Evolutionary conservation across 75 land plant genomes (phyloP).

Genomic region (Sequoia sempervirens): DNA sequence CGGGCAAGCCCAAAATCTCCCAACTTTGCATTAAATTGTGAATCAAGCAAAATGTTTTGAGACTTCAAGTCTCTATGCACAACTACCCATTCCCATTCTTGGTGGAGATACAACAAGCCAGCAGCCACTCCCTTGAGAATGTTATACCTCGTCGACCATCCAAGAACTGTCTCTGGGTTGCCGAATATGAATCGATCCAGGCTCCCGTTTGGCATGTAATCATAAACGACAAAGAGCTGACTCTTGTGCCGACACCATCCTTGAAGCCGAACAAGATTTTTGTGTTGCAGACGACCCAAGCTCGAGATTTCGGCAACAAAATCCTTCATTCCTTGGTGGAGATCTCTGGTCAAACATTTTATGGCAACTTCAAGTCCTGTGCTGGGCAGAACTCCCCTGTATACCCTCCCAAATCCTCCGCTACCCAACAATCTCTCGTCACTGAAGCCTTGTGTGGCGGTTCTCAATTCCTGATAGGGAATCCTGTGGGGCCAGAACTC

Average conservation of each 20-base stretch:
- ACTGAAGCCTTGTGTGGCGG: conserved; percentile 38
- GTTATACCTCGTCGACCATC: conserved; percentile 29
- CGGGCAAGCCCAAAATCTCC: conserved; percentile 62
- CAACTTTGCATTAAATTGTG: conserved; percentile 32
- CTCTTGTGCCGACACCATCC: conserved; percentile 44
- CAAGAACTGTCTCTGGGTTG: conserved; percentile 8
- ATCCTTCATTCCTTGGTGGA: conserved; percentile 39
- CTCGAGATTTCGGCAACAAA: conserved; percentile 54
- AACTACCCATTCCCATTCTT: conserved; percentile 41
- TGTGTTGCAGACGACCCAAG: conserved; percentile 41
- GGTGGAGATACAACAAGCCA: conserved; percentile 43
- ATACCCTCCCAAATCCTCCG: conserved; percentile 64
- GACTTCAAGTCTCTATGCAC: conserved; percentile 54
- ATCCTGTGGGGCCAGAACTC: conserved; percentile 32
- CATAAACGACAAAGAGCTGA: conserved; percentile 58
- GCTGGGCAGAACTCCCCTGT: conserved; percentile 29
- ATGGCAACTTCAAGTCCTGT: conserved; percentile 40
- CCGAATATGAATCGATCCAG: conserved; percentile 39
- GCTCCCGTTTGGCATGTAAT: conserved; percentile 53
- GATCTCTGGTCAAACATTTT: conserved; percentile 35
- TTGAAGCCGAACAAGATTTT: conserved; percentile 39
- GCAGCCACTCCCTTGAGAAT: conserved; percentile 42
- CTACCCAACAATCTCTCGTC: conserved; percentile 26
- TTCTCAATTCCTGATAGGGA: conserved; percentile 31
- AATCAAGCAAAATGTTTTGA: conserved; percentile 45